phyloP scores from a whole-genome alignment of 1,284 basidiomycete genomes.

The Apiotrichum montevideense region DNA sequence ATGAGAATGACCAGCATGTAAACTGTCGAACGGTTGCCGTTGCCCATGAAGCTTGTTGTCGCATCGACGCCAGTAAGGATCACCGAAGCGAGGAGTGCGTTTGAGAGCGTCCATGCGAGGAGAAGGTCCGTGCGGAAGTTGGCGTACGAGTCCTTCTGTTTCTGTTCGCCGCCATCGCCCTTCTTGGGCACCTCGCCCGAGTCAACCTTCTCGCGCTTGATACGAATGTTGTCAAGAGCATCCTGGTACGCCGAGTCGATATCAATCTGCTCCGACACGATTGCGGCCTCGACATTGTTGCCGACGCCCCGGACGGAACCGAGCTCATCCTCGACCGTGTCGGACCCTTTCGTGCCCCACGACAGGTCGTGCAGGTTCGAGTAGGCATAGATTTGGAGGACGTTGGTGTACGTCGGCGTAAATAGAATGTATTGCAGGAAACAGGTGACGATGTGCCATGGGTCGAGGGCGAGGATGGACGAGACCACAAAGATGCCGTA shows the following conservation, averaged over 20 bases:
- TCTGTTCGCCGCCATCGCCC: constrained; percentile 55
- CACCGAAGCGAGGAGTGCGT: constrained; percentile 76
- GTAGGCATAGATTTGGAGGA: constrained; percentile 33
- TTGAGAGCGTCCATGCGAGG: constrained; percentile 38
- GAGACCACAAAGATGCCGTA: constrained; percentile 77
- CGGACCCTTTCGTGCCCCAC: constrained; percentile 78
- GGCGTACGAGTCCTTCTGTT: constrained; percentile 76
- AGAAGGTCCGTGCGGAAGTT: constrained; percentile 67
- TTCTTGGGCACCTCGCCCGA: constrained; percentile 47
- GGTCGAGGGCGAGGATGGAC: constrained; percentile 83
- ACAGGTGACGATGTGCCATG: constrained; percentile 82
- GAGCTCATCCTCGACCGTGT: constrained; percentile 65
- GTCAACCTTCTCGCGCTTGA: constrained; percentile 38
- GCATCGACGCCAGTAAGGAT: constrained; percentile 66
- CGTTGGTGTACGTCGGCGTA: constrained; percentile 47
- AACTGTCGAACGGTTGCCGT: constrained; percentile 51
- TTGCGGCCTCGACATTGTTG: constrained; percentile 79
- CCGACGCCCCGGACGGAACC: constrained; percentile 59
- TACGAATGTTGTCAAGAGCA: constrained; percentile 66
- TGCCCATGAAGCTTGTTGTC: constrained; percentile 58
- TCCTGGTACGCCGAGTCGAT: constrained; percentile 86
- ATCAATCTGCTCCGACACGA: constrained; percentile 78
- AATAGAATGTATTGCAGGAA: constrained; percentile 78
- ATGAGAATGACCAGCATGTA: constrained; percentile 45
- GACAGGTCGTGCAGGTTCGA: constrained; percentile 60